Percentiles rank a stretch among this genome's conserved stretches.
These are phyloP conservation scores for Spergularia azorica DNA, from an alignment of 179 eudicot species.

Conservation along the genomic window DNA sequence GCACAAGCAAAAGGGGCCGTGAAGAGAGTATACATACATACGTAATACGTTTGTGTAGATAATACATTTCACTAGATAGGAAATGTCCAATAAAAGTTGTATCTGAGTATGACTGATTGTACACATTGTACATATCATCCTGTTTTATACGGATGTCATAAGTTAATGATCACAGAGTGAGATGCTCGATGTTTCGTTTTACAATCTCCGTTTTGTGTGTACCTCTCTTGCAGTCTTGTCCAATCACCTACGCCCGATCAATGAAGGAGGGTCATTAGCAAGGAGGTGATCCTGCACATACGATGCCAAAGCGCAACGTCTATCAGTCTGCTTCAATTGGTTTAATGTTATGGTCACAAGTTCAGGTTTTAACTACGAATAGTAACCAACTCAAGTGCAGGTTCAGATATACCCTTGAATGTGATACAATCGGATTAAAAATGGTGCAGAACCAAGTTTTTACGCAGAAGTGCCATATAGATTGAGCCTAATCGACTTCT, in stretches of 20 bases:
- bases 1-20: constrained; percentile 18
- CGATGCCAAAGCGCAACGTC: neutral
- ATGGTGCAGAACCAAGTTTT: too few relatives aligned
- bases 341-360: too few relatives aligned
- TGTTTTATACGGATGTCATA: neutral
- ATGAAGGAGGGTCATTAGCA: too few relatives aligned
- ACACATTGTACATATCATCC: neutral
- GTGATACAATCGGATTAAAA: too few relatives aligned
- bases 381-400: too few relatives aligned
- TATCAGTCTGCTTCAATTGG: too few relatives aligned
- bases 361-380: too few relatives aligned
- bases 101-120: neutral
- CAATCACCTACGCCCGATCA: too few relatives aligned
- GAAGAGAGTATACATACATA: constrained; percentile 1
- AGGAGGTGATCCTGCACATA: neutral
- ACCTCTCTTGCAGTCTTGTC: too few relatives aligned
- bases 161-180: constrained; percentile 1
- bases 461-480: too few relatives aligned
- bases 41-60: constrained; percentile 18
- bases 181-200: neutral
- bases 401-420: too few relatives aligned
- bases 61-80: neutral
- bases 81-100: neutral
- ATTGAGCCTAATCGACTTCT: too few relatives aligned
- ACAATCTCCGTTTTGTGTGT: neutral